Evolutionary conservation across 306 rosid species (phyloP).

Genomic region (Cucurbita argyrosperma): DNA sequence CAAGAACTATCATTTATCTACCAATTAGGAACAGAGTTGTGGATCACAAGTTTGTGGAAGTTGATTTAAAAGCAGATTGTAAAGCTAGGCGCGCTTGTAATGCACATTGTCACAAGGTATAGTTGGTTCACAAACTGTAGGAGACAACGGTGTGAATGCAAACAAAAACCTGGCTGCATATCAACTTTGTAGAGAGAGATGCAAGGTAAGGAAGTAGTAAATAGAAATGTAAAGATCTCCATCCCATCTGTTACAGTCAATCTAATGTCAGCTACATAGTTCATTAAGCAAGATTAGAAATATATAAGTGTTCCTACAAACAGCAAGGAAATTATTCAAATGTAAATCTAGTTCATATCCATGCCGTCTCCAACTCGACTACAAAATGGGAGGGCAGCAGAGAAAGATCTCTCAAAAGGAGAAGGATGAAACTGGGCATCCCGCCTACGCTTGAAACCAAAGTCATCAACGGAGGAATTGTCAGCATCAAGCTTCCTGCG

Average conservation of each 20-base stretch:
- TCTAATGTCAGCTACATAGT: constrained; percentile 45
- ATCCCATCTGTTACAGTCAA: constrained; percentile 19
- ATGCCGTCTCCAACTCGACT: constrained; percentile 86
- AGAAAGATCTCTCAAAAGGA: constrained; percentile 76
- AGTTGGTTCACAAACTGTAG: too few relatives aligned
- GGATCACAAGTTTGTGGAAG: too few relatives aligned
- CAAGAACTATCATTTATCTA: too few relatives aligned
- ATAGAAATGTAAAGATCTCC: constrained; percentile 14
- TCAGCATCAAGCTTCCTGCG: constrained; percentile 72
- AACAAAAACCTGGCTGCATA: too few relatives aligned
- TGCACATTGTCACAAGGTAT: too few relatives aligned
- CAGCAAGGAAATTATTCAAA: constrained; percentile 20
- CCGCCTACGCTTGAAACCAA: constrained; percentile 67
- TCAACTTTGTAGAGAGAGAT: not conserved
- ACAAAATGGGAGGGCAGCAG: constrained; percentile 68
- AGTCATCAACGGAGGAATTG: constrained; percentile 30
- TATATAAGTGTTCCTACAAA: constrained; percentile 45
- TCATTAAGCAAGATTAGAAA: constrained; percentile 40
- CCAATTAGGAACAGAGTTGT: too few relatives aligned
- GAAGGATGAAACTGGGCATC: constrained; percentile 70
- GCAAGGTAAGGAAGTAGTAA: not conserved
- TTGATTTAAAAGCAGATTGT: too few relatives aligned
- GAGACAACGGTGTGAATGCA: too few relatives aligned
- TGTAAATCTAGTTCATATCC: constrained; percentile 60
- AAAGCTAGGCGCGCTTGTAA: too few relatives aligned